Conservation (phyloP, 106 monocot species). For the Dendrobium officinale region DNA sequence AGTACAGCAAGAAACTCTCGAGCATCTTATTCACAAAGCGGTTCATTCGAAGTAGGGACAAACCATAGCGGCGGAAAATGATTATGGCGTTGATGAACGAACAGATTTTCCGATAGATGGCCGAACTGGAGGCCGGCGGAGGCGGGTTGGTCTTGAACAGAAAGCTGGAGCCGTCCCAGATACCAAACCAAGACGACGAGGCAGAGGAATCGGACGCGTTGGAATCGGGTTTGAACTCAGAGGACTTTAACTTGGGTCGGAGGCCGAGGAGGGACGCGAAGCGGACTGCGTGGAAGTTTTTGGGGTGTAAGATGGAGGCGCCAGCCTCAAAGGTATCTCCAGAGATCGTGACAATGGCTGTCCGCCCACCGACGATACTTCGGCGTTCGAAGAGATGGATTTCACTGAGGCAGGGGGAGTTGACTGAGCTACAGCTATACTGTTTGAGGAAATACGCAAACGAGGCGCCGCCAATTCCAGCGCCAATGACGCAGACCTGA, state of each 20-base stretch:
- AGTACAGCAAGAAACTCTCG: slow-evolving; percentile 62
- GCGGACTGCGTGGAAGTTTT: slow-evolving; percentile 58
- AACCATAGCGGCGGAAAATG: slow-evolving; percentile 61
- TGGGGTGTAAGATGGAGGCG: slow-evolving; percentile 76
- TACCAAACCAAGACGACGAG: slow-evolving; percentile 51
- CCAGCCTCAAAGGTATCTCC: slow-evolving; percentile 92
- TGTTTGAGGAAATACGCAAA: slow-evolving; percentile 53
- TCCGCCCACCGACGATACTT: slow-evolving; percentile 65
- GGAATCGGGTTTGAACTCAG: slow-evolving; percentile 12
- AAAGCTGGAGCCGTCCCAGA: slow-evolving; percentile 84
- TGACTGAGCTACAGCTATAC: slow-evolving; percentile 27
- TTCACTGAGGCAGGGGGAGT: slow-evolving; percentile 33
- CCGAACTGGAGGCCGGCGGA: slow-evolving; percentile 30
- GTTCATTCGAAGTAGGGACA: slow-evolving; percentile 73
- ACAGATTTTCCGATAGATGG: slow-evolving; percentile 30
- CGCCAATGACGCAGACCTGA: slow-evolving; percentile 66
- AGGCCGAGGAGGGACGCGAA: slow-evolving; percentile 68
- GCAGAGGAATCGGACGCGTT: slow-evolving; percentile 2
- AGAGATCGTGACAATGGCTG: slow-evolving; percentile 57
- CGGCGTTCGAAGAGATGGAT: slow-evolving; percentile 72
- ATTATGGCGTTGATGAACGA: slow-evolving; percentile 38
- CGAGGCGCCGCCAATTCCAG: slow-evolving; percentile 79
- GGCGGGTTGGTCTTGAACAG: slow-evolving; percentile 67
- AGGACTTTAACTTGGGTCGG: background rate
- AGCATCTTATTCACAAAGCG: slow-evolving; percentile 50